phyloP scores from a whole-genome alignment of 495 filamentous ascomycete species.

The Penicillium robsamsonii region DNA sequence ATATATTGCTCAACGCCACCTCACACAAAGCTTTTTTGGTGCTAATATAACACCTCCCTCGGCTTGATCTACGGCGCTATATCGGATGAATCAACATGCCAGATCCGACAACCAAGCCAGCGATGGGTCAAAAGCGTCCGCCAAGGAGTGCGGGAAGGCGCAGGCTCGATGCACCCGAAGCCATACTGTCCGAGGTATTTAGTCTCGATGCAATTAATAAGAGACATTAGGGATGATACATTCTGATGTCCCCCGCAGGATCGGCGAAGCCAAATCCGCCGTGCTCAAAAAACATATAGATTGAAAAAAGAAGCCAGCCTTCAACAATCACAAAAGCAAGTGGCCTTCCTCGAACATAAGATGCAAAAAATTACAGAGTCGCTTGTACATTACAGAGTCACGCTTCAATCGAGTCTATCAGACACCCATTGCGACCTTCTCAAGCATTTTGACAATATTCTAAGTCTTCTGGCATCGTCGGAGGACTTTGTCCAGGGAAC shows the following conservation, averaged over 20 bases:
- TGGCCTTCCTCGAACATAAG: slow-evolving; percentile 54
- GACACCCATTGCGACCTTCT: background rate
- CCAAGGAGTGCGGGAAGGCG: slow-evolving; percentile 1
- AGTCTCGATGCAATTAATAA: background rate
- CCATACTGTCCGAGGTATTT: background rate
- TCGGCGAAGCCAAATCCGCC: slow-evolving; percentile 76
- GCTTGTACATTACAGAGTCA: background rate
- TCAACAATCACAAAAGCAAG: slow-evolving; percentile 59
- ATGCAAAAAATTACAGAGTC: background rate
- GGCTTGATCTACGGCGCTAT: background rate
- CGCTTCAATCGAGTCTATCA: background rate
- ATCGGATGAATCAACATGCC: background rate
- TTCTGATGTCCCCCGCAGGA: slow-evolving; percentile 8
- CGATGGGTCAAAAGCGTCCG: background rate
- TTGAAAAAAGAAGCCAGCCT: slow-evolving; percentile 80
- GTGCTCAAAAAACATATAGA: slow-evolving; percentile 79
- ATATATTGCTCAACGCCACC: background rate
- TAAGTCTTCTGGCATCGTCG: background rate
- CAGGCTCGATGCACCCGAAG: slow-evolving; percentile 4
- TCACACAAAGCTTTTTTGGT: background rate
- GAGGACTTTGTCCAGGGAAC: background rate
- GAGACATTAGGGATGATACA: background rate
- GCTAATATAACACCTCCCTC: background rate
- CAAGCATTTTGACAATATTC: background rate
- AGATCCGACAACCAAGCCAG: background rate